Percentiles rank a stretch among this genome's conserved stretches.
Evolutionary conservation across 495 filamentous ascomycete species (phyloP).

Genomic region (Trichoderma gamsii): DNA sequence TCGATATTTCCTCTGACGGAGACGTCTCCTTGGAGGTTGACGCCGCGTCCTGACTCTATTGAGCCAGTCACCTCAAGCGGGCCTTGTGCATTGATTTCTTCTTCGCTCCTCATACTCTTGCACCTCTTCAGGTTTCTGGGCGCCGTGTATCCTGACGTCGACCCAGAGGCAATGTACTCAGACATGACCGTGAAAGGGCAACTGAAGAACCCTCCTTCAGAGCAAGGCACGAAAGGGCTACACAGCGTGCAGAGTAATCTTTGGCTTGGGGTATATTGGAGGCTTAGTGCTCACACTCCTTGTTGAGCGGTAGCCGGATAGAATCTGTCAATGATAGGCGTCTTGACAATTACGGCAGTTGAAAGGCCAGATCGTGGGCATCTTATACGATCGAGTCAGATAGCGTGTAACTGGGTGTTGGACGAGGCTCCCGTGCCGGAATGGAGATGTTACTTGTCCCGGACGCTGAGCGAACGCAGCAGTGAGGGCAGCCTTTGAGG

Average conservation of each 20-base stretch:
- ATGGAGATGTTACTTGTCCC: background rate
- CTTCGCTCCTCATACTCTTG: conserved; percentile 31
- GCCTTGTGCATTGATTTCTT: conserved; percentile 27
- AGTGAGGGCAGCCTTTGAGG: background rate
- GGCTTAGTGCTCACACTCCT: background rate
- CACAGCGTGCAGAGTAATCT: background rate
- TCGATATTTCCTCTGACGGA: conserved; percentile 32
- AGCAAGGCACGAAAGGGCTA: background rate
- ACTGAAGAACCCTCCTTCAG: background rate
- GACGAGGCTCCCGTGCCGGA: background rate
- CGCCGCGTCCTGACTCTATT: conserved; percentile 32
- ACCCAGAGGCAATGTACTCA: conserved; percentile 9
- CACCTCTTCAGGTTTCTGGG: conserved; percentile 21
- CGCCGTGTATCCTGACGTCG: conserved; percentile 6
- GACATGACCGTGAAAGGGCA: conserved; percentile 2
- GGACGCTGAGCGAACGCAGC: too few species aligned
- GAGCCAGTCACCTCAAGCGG: conserved; percentile 35
- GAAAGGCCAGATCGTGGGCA: background rate
- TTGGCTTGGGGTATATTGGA: background rate
- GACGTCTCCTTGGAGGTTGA: conserved; percentile 31
- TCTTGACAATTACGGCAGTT: background rate
- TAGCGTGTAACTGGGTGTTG: background rate
- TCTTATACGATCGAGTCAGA: background rate
- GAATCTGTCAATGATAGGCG: background rate
- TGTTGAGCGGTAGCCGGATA: background rate